phyloP scores from a whole-genome alignment of 495 filamentous ascomycete species.

The Friedmanniomyces simplex region DNA sequence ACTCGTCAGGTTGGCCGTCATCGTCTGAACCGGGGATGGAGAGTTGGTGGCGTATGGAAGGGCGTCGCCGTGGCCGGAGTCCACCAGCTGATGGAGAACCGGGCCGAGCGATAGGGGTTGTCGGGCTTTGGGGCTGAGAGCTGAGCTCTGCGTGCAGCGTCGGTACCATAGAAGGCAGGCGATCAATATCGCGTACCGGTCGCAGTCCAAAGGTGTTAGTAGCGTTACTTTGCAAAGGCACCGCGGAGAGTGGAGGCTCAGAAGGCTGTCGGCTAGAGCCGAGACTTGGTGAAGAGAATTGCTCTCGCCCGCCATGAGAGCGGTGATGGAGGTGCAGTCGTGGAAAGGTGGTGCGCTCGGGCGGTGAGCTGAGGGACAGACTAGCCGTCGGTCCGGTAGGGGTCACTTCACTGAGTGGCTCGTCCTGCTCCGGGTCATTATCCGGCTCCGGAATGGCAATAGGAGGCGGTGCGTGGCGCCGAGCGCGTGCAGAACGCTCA shows the following conservation, averaged over 20 bases:
- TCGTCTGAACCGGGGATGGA: constrained; percentile 82
- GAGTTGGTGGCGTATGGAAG: constrained; percentile 76
- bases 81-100: constrained; percentile 22
- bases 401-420: constrained; percentile 48
- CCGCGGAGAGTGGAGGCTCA: constrained; percentile 57
- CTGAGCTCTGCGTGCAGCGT: constrained; percentile 57
- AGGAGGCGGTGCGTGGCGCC: constrained; percentile 60
- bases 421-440: constrained; percentile 38
- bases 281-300: constrained; percentile 12
- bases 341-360: constrained; percentile 59
- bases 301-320: constrained; percentile 47
- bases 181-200: constrained; percentile 75
- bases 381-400: constrained; percentile 42
- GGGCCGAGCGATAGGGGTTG: constrained; percentile 52
- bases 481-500: constrained; percentile 26
- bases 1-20: constrained; percentile 72
- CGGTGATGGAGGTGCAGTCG: constrained; percentile 52
- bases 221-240: constrained; percentile 42
- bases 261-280: constrained; percentile 20
- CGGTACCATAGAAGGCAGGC: constrained; percentile 75
- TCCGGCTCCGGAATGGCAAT: constrained; percentile 62
- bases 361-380: constrained; percentile 60
- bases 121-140: constrained; percentile 89
- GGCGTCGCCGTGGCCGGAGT: constrained; percentile 45
- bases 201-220: constrained; percentile 56